A percentile compares a stretch with the other conserved stretches of the same genome.
Evolutionary conservation across 495 filamentous ascomycete genomes (phyloP).

Genomic region (Penicillium fimorum): DNA sequence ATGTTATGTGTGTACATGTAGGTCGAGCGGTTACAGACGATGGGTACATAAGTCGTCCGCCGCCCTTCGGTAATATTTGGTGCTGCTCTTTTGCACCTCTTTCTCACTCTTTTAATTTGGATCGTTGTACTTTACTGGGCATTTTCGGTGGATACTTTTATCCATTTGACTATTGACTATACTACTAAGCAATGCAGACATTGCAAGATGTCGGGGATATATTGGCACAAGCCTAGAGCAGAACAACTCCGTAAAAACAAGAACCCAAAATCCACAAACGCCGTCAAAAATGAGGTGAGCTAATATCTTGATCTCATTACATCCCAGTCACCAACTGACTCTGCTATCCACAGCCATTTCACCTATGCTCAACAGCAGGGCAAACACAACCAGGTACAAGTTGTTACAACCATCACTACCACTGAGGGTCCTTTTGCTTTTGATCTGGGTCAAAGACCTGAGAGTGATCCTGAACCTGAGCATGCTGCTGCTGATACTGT

Average conservation of each 20-base stretch:
- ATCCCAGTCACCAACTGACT: background rate
- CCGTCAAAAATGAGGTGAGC: constrained; percentile 4
- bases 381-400: background rate
- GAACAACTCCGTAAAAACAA: background rate
- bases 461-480: background rate
- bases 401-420: background rate
- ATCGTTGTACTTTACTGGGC: background rate
- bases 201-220: constrained; percentile 16
- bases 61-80: background rate
- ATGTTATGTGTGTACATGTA: background rate
- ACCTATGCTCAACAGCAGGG: background rate
- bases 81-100: no score
- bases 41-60: background rate
- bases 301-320: constrained; percentile 8
- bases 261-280: constrained; percentile 2
- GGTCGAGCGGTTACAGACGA: background rate
- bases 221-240: background rate
- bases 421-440: constrained; percentile 5
- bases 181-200: constrained; percentile 8
- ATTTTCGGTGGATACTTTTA: background rate
- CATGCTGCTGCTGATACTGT: constrained; percentile 1
- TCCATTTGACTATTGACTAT: background rate
- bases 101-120: background rate
- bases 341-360: background rate
- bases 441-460: constrained; percentile 6